Evolutionary conservation across 2,329 filamentous ascomycete species (phyloP).

Genomic region (Fusarium tupiense): DNA sequence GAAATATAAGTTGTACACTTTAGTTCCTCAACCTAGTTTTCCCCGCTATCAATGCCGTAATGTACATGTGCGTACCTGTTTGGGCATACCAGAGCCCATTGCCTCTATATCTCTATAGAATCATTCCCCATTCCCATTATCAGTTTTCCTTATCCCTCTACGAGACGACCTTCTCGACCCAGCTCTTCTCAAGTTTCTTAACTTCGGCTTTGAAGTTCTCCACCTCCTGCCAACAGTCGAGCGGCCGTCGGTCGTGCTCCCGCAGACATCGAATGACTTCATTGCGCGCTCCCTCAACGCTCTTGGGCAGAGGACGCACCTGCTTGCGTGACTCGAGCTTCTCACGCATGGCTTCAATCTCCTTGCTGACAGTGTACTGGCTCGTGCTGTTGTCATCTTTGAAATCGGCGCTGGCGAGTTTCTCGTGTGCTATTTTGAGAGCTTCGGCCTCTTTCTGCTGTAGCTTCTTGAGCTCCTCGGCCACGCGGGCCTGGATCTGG

Average conservation of each 20-base stretch:
- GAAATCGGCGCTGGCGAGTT: conserved; percentile 60
- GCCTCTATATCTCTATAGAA: conserved; percentile 34
- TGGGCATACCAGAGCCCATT: conserved; percentile 20
- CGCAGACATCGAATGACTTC: conserved; percentile 83
- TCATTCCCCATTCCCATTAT: conserved; percentile 10
- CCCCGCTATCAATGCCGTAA: conserved; percentile 45
- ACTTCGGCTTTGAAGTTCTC: conserved; percentile 92
- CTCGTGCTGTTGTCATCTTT: conserved; percentile 47
- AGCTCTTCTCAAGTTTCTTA: conserved; percentile 82
- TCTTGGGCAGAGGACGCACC: conserved; percentile 74
- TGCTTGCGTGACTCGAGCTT: conserved; percentile 72
- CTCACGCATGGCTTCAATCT: conserved; percentile 66
- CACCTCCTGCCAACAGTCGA: conserved; percentile 96
- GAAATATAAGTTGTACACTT: conserved; percentile 43
- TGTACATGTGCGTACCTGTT: conserved; percentile 44
- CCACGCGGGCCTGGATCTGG: conserved; percentile 87
- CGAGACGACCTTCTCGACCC: conserved; percentile 83
- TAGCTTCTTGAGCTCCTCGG: conserved; percentile 83
- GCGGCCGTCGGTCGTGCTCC: conserved; percentile 83
- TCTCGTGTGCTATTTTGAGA: conserved; percentile 74
- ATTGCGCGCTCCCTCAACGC: conserved; percentile 77
- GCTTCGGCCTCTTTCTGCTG: conserved; percentile 75
- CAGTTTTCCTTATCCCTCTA: conserved; percentile 37
- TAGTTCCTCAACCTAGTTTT: conserved; percentile 45
- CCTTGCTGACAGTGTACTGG: conserved; percentile 64